A percentile compares a stretch with the other conserved stretches of the same genome.
These are phyloP conservation scores for Hyphopichia fennica DNA, from an alignment of 1,139 yeast genomes.

Conservation along the genomic window DNA sequence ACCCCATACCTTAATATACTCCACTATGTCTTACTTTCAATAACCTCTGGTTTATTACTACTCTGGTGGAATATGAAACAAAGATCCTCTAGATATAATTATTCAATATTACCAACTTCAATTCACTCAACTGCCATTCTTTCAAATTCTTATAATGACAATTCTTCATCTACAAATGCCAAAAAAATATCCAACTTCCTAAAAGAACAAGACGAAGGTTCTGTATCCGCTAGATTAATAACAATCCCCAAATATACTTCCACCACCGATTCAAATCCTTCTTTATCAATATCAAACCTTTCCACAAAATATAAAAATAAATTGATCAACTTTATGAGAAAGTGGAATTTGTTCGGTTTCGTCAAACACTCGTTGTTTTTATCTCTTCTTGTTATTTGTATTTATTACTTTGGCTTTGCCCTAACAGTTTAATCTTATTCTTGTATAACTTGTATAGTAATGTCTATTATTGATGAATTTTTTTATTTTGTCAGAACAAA, in stretches of 20 bases:
- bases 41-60: slow-evolving; percentile 28
- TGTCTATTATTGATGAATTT: not conserved
- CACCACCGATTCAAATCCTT: slow-evolving; percentile 3
- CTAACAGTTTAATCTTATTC: slow-evolving; percentile 9
- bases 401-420: slow-evolving; percentile 21
- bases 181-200: slow-evolving; percentile 23
- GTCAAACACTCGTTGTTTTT: slow-evolving; percentile 18
- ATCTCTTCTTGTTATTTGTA: slow-evolving; percentile 14
- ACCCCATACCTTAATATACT: slow-evolving; percentile 47
- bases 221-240: slow-evolving; percentile 3
- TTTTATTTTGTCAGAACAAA: not conserved
- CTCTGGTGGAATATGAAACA: slow-evolving; percentile 33
- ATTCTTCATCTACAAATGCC: slow-evolving; percentile 11
- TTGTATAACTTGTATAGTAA: not conserved
- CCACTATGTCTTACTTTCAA: slow-evolving; percentile 39
- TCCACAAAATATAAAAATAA: not conserved
- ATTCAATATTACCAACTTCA: slow-evolving; percentile 10
- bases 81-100: slow-evolving; percentile 17
- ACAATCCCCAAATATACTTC: slow-evolving; percentile 15
- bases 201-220: slow-evolving; percentile 20
- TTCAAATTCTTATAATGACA: not conserved
- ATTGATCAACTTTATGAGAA: slow-evolving; percentile 10
- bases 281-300: not conserved
- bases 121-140: slow-evolving; percentile 1
- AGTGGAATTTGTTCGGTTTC: slow-evolving; percentile 18